These are phyloP conservation scores for Penicillium sp. DNA, from an alignment of 2,329 filamentous ascomycete species.

Conservation along the genomic window DNA sequence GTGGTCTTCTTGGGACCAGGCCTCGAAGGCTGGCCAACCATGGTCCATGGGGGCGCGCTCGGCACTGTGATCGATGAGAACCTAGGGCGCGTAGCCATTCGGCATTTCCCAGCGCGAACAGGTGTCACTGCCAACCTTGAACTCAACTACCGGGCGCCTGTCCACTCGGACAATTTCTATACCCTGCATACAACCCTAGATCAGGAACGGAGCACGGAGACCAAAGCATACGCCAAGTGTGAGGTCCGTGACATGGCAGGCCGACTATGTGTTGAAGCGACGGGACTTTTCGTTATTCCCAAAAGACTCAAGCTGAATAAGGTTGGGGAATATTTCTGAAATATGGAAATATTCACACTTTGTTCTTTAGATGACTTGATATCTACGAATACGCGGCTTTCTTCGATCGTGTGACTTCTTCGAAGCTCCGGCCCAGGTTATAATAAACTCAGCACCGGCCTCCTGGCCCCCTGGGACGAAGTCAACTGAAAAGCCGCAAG, in stretches of 20 bases:
- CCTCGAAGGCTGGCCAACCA: slow-evolving; percentile 67
- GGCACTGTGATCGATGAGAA: slow-evolving; percentile 70
- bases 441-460: background rate
- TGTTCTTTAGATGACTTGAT: background rate
- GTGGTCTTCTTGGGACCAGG: slow-evolving; percentile 69
- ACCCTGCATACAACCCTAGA: slow-evolving; percentile 54
- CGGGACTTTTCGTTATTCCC: slow-evolving; percentile 60
- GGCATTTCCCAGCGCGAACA: slow-evolving; percentile 49
- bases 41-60: slow-evolving; percentile 69
- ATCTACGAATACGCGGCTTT: background rate
- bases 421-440: background rate
- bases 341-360: background rate
- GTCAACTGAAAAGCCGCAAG: background rate
- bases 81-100: slow-evolving; percentile 62
- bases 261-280: slow-evolving; percentile 58
- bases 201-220: slow-evolving; percentile 38
- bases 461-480: background rate
- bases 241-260: slow-evolving; percentile 48
- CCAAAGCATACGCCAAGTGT: slow-evolving; percentile 40
- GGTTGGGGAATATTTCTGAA: slow-evolving; percentile 44
- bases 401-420: background rate
- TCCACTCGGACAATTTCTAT: slow-evolving; percentile 63
- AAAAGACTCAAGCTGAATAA: slow-evolving; percentile 47
- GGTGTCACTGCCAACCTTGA: slow-evolving; percentile 59
- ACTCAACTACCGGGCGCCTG: slow-evolving; percentile 63